A percentile compares a stretch with the other conserved stretches of the same genome.
These are phyloP conservation scores for Linnemannia zychae DNA, from an alignment of 192 early-diverging fungal species.

Conservation along the genomic window DNA sequence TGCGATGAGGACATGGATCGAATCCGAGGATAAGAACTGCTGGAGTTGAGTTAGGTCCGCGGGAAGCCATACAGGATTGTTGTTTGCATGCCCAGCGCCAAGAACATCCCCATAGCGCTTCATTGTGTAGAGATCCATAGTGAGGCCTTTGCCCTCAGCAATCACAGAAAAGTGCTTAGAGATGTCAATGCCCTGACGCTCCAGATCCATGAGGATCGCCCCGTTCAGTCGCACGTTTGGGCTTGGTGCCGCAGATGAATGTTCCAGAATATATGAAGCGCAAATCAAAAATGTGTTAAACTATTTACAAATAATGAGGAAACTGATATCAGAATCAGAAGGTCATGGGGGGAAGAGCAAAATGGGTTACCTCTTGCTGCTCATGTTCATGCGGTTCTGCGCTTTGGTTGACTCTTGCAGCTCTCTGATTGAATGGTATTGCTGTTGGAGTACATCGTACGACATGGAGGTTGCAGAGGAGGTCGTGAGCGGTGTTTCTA, in stretches of 20 bases:
- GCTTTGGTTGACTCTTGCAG: not conserved
- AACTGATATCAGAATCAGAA: conserved; percentile 10
- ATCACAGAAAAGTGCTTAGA: not conserved
- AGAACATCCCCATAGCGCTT: not conserved
- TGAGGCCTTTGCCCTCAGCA: conserved; percentile 11
- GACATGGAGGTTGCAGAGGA: conserved; percentile 2
- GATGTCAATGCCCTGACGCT: not conserved
- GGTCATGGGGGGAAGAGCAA: not conserved
- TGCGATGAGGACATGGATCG: not conserved
- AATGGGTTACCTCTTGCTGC: conserved; percentile 11
- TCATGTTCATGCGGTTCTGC: conserved; percentile 10
- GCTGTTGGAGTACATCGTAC: not conserved
- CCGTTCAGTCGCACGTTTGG: not conserved
- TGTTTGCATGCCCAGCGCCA: not conserved
- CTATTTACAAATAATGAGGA: conserved; percentile 13
- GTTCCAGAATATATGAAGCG: not conserved
- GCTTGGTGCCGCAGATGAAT: conserved; percentile 6
- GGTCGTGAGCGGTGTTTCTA: not conserved
- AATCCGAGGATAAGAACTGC: not conserved
- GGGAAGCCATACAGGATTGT: not conserved
- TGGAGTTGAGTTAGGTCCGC: not conserved
- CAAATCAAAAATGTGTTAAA: not conserved
- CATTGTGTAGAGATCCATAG: conserved; percentile 9
- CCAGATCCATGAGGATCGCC: conserved; percentile 1
- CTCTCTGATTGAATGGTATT: not conserved